Conservation (phyloP, 2,329 filamentous ascomycete genomes). For the Penicillium polonicum region DNA sequence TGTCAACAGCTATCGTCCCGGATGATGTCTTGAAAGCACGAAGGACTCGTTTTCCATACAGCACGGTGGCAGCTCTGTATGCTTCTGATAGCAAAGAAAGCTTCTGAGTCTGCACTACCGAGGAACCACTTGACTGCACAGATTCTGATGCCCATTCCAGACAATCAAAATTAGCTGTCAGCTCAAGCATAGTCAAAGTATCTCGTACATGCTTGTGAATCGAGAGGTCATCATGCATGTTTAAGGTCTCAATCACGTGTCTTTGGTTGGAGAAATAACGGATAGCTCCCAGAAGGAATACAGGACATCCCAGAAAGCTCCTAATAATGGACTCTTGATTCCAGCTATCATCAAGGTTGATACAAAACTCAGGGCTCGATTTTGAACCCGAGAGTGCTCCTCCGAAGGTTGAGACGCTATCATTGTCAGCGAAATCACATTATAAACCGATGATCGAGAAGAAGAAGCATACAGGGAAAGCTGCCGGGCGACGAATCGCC, state of each 20-base stretch:
- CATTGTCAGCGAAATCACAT: not conserved
- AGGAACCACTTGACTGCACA: not conserved
- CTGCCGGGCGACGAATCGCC: not conserved
- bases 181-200: not conserved
- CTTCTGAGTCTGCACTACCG: not conserved
- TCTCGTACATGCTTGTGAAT: not conserved
- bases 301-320: not conserved
- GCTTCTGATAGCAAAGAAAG: conserved; percentile 7
- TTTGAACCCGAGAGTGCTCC: not conserved
- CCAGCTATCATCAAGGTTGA: not conserved
- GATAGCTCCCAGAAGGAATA: not conserved
- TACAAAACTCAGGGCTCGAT: not conserved
- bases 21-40: not conserved
- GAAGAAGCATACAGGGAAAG: not conserved
- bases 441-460: too few species aligned
- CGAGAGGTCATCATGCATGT: not conserved
- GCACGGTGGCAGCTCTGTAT: conserved; percentile 14
- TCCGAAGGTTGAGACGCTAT: not conserved
- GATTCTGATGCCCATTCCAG: not conserved
- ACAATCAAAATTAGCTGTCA: not conserved
- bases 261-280: not conserved
- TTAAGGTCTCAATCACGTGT: not conserved
- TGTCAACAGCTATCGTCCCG: not conserved
- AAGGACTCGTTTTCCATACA: conserved; percentile 17
- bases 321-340: not conserved